A percentile compares a stretch with the other conserved stretches of the same genome.
These are phyloP conservation scores for Schrenkiella parvula DNA, from an alignment of 345 rosid genomes.

Conservation along the genomic window DNA sequence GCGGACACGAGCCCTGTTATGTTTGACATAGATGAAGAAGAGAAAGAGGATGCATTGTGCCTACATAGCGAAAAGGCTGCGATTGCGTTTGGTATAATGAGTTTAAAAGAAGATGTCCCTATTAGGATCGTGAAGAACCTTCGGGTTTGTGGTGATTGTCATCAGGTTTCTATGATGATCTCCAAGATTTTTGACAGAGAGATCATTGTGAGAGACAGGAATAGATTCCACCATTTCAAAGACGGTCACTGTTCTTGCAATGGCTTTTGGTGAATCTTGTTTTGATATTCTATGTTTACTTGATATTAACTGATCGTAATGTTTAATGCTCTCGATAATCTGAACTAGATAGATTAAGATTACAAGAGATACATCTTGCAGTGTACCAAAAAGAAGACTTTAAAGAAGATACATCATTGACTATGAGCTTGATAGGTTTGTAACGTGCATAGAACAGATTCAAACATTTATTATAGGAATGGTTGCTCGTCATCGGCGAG, in stretches of 20 bases:
- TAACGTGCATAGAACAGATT: not conserved
- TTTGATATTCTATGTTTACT: not conserved
- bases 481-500: conserved; percentile 34
- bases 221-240: conserved; percentile 41
- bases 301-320: not conserved
- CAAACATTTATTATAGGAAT: not conserved
- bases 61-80: conserved; percentile 73
- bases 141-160: conserved; percentile 74
- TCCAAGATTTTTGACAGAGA: conserved; percentile 52
- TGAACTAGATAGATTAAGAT: not conserved
- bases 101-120: conserved; percentile 47
- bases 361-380: not conserved
- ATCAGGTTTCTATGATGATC: conserved; percentile 51
- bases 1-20: conserved; percentile 56
- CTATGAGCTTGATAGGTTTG: not conserved
- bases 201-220: conserved; percentile 66
- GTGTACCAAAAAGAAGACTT: not conserved
- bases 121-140: conserved; percentile 75
- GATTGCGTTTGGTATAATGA: conserved; percentile 58
- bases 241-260: conserved; percentile 45
- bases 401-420: not conserved
- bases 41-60: conserved; percentile 63
- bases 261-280: conserved; percentile 21
- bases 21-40: conserved; percentile 74
- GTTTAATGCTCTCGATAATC: not conserved